Percentiles rank a stretch among this genome's conserved stretches.
These are phyloP conservation scores for Phytophthora quininea DNA, from an alignment of 352 stramenopile species.

Conservation along the genomic window DNA sequence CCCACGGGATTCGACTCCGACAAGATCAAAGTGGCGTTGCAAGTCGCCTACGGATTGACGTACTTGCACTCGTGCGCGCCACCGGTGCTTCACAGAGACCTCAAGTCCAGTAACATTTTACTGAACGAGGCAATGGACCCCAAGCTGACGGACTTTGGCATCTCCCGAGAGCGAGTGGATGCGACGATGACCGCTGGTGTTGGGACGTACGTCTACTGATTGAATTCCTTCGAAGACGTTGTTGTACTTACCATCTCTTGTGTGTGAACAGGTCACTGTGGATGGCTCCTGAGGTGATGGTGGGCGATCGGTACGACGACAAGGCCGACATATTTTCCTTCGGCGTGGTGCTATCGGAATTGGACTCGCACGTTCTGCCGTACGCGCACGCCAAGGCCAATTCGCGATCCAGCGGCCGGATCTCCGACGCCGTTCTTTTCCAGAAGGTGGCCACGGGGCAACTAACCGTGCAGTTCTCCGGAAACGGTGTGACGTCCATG, in stretches of 20 bases:
- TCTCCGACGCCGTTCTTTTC: slow-evolving; percentile 38
- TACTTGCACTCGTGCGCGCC: slow-evolving; percentile 32
- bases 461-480: slow-evolving; percentile 40
- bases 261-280: slow-evolving; percentile 5
- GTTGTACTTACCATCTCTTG: no score
- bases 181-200: slow-evolving; percentile 21
- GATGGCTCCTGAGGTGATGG: slow-evolving; percentile 28
- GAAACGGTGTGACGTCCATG: slow-evolving; percentile 10
- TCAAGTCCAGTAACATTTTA: slow-evolving; percentile 9
- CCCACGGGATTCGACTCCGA: slow-evolving; percentile 14
- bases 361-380: slow-evolving; percentile 22
- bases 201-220: background rate
- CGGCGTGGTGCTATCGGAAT: slow-evolving; percentile 27
- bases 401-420: background rate
- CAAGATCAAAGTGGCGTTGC: slow-evolving; percentile 19
- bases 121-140: slow-evolving; percentile 13
- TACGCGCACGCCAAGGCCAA: slow-evolving; percentile 23
- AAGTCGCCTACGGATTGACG: slow-evolving; percentile 19
- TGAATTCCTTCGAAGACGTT: no score
- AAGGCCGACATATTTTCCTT: slow-evolving; percentile 33
- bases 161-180: slow-evolving; percentile 14
- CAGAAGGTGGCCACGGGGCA: slow-evolving; percentile 45
- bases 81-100: background rate
- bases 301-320: slow-evolving; percentile 24
- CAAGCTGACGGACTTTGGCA: slow-evolving; percentile 15